Evolutionary conservation across 306 rosid species (phyloP).

Genomic region (Gynostemma pentaphyllum): DNA sequence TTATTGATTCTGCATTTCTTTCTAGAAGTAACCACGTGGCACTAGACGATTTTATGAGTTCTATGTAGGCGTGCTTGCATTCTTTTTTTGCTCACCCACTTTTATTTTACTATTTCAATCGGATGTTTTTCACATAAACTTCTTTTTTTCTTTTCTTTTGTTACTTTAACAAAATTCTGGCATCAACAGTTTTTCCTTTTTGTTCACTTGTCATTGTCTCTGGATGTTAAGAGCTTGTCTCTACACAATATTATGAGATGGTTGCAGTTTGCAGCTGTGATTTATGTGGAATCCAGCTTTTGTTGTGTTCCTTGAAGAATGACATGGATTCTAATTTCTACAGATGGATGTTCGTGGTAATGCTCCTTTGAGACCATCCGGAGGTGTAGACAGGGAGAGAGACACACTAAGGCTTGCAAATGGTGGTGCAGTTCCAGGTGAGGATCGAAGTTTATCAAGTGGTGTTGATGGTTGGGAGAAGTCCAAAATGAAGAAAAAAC

Average conservation of each 20-base stretch:
- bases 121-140: background rate
- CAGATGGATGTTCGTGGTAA: conserved; percentile 81
- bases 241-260: background rate
- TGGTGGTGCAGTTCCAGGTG: conserved; percentile 58
- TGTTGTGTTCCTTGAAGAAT: conserved; percentile 13
- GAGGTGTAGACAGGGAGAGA: conserved; percentile 73
- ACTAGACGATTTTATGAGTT: background rate
- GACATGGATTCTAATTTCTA: conserved; percentile 22
- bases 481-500: conserved; percentile 89
- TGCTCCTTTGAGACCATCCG: conserved; percentile 71
- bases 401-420: conserved; percentile 61
- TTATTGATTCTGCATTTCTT: background rate
- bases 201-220: background rate
- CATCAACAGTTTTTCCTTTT: background rate
- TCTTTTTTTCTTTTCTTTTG: background rate
- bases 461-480: conserved; percentile 97
- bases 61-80: background rate
- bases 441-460: conserved; percentile 64
- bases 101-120: too few species aligned
- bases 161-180: background rate
- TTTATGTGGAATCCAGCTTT: conserved; percentile 6
- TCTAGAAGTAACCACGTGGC: background rate
- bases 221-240: background rate
- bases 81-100: background rate
- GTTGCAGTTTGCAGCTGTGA: background rate